phyloP scores from a whole-genome alignment of 805 yeast genomes.

The Clavispora fructus region DNA sequence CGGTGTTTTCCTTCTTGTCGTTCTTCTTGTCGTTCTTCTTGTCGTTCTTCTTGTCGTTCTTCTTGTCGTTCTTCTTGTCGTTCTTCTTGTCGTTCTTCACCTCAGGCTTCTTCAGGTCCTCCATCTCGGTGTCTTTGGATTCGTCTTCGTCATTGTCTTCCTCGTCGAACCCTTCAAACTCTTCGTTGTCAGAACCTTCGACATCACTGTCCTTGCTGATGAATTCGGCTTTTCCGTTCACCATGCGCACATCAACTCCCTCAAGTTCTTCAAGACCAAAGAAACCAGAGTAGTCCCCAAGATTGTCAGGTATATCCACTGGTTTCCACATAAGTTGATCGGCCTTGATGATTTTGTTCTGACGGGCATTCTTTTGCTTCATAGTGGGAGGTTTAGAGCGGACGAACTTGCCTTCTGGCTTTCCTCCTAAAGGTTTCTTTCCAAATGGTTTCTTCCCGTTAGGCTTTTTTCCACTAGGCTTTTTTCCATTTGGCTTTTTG shows the following conservation, averaged over 20 bases:
- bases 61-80: not conserved
- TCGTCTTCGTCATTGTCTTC: constrained; percentile 15
- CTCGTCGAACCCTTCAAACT: constrained; percentile 17
- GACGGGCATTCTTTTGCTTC: constrained; percentile 25
- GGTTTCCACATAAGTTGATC: constrained; percentile 68
- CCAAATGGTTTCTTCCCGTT: not conserved
- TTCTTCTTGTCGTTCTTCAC: not conserved
- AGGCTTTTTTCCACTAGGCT: not conserved
- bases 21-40: not conserved
- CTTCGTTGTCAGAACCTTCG: constrained; percentile 20
- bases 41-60: not conserved
- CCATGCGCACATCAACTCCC: constrained; percentile 79
- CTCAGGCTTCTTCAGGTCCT: not conserved
- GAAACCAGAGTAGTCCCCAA: constrained; percentile 85
- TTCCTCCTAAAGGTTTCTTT: not conserved
- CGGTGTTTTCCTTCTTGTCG: not conserved
- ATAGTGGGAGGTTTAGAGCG: constrained; percentile 16
- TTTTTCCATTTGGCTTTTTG: not conserved
- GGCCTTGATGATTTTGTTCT: constrained; percentile 41
- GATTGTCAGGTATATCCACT: constrained; percentile 75
- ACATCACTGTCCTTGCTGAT: constrained; percentile 23
- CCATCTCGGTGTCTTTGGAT: not conserved
- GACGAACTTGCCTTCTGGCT: not conserved
- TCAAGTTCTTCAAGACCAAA: constrained; percentile 92
- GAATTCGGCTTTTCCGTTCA: constrained; percentile 63